phyloP scores from a whole-genome alignment of 164 flowering plant genomes.

The Liquidambar formosana region DNA sequence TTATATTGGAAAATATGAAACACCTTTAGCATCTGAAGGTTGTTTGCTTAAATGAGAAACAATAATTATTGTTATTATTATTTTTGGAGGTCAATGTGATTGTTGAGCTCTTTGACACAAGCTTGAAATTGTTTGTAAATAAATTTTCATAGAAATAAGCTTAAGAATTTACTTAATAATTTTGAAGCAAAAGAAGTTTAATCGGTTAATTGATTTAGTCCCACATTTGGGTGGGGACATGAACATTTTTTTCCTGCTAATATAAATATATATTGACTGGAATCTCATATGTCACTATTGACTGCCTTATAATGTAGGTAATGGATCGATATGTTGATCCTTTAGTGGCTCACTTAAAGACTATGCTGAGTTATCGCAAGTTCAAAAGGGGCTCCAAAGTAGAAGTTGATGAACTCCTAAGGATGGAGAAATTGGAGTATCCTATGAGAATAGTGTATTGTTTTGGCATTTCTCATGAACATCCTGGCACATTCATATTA shows the following conservation, averaged over 20 bases:
- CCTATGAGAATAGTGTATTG: slow-evolving; percentile 88
- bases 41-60: no score
- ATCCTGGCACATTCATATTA: slow-evolving; percentile 89
- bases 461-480: slow-evolving; percentile 93
- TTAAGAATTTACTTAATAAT: not conserved
- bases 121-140: no score
- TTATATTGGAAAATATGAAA: no score
- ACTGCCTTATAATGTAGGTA: slow-evolving; percentile 47
- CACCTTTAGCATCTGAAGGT: no score
- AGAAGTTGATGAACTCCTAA: slow-evolving; percentile 86
- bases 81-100: no score
- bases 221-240: not conserved
- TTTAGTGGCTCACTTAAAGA: slow-evolving; percentile 73
- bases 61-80: no score
- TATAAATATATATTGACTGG: not conserved
- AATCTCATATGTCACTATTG: not conserved
- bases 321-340: slow-evolving; percentile 98
- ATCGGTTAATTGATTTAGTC: not conserved
- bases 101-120: no score
- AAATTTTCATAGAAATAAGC: no score
- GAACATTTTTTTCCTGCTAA: not conserved
- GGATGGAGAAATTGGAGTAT: slow-evolving; percentile 69
- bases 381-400: slow-evolving; percentile 78
- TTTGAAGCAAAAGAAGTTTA: not conserved
- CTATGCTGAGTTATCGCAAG: slow-evolving; percentile 87